A percentile compares a stretch with the other conserved stretches of the same genome.
Conservation (phyloP, 371 early-diverging fungal genomes). For the Rhizopus arrhizus region DNA sequence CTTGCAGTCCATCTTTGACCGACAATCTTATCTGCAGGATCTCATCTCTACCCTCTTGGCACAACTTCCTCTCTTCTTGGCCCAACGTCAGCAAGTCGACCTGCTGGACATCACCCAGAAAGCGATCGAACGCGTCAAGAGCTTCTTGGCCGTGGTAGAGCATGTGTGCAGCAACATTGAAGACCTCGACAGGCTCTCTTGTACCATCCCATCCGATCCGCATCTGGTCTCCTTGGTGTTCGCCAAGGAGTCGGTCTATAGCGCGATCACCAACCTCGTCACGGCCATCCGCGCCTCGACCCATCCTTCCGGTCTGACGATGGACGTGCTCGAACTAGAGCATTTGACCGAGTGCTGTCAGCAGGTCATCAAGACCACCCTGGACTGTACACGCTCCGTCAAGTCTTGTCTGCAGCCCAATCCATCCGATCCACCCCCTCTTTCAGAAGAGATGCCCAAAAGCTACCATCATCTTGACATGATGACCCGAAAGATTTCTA, state of each 20-base stretch:
- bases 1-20: slow-evolving; percentile 34
- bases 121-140: slow-evolving; percentile 45
- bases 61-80: slow-evolving; percentile 34
- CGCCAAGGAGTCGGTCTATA: slow-evolving; percentile 52
- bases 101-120: slow-evolving; percentile 49
- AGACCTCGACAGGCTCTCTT: slow-evolving; percentile 30
- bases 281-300: slow-evolving; percentile 46
- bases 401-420: slow-evolving; percentile 1
- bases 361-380: slow-evolving; percentile 37
- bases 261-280: slow-evolving; percentile 51
- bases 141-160: slow-evolving; percentile 44
- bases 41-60: slow-evolving; percentile 25
- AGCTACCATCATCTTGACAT: background rate
- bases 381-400: slow-evolving; percentile 37
- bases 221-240: slow-evolving; percentile 44
- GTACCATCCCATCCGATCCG: slow-evolving; percentile 46
- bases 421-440: background rate
- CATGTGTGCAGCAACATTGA: slow-evolving; percentile 45
- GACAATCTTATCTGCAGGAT: slow-evolving; percentile 34
- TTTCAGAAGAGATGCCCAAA: background rate
- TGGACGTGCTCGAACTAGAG: slow-evolving; percentile 19
- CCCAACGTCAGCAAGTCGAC: slow-evolving; percentile 25
- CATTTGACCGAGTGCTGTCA: slow-evolving; percentile 38
- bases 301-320: slow-evolving; percentile 21
- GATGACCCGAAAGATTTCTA: background rate